Evolutionary conservation across 116 monocot species (phyloP).

Genomic region (Papilionanthe hybrid): DNA sequence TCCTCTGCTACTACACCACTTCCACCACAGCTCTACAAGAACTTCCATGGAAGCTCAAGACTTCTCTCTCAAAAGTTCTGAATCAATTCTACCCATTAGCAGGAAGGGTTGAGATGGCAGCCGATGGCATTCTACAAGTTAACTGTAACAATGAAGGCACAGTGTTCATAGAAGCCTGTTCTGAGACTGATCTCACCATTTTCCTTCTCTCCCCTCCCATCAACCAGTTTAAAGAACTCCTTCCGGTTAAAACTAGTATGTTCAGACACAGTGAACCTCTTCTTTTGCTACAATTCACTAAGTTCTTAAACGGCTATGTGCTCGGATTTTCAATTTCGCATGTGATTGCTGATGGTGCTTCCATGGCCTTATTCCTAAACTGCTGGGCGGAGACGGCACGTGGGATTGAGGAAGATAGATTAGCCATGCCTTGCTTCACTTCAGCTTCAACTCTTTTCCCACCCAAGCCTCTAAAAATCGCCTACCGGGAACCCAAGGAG

Average conservation of each 20-base stretch:
- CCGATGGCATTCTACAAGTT: background rate
- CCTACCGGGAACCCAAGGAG: background rate
- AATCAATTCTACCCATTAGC: slow-evolving; percentile 30
- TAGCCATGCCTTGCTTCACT: background rate
- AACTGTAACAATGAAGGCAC: too few species aligned
- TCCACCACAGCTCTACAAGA: too few species aligned
- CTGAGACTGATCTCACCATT: background rate
- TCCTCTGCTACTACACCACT: slow-evolving; percentile 20
- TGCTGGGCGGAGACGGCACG: slow-evolving; percentile 13
- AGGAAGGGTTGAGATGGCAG: slow-evolving; percentile 18
- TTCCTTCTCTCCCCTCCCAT: slow-evolving; percentile 8
- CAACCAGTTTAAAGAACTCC: slow-evolving; percentile 11
- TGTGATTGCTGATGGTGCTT: slow-evolving; percentile 27
- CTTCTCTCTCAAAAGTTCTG: slow-evolving; percentile 26
- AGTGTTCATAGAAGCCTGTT: too few species aligned
- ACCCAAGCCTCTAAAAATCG: background rate
- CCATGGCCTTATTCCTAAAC: slow-evolving; percentile 25
- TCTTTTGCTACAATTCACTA: slow-evolving; percentile 23
- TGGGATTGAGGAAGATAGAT: background rate
- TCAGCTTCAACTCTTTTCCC: slow-evolving; percentile 15
- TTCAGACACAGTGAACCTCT: slow-evolving; percentile 17
- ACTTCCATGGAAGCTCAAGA: background rate
- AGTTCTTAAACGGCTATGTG: slow-evolving; percentile 14
- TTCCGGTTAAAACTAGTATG: slow-evolving; percentile 19
- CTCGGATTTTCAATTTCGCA: slow-evolving; percentile 25